phyloP scores from a whole-genome alignment of 2,329 filamentous ascomycete species.

The Cladophialophora exuberans region DNA sequence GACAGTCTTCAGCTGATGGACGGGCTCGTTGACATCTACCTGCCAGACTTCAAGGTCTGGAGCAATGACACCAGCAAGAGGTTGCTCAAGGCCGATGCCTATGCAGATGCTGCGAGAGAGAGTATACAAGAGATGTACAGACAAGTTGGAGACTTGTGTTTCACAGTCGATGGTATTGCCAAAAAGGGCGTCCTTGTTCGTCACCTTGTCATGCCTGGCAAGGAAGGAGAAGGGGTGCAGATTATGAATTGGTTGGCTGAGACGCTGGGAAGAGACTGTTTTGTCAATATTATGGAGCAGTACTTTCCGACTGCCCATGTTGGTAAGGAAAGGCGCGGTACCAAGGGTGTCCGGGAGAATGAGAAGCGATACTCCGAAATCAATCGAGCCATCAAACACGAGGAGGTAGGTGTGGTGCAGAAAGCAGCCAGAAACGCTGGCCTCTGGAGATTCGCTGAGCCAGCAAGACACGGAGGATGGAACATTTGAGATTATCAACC shows the following conservation, averaged over 20 bases:
- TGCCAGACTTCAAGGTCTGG: conserved; percentile 91
- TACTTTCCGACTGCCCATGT: conserved; percentile 81
- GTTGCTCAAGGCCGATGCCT: conserved; percentile 77
- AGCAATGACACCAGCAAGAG: conserved; percentile 66
- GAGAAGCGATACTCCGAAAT: conserved; percentile 74
- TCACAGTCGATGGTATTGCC: conserved; percentile 78
- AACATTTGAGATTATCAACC: conserved; percentile 41
- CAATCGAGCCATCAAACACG: conserved; percentile 68
- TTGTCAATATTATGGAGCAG: conserved; percentile 88
- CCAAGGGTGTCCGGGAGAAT: conserved; percentile 46
- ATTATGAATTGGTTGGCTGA: conserved; percentile 78
- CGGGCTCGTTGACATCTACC: conserved; percentile 80
- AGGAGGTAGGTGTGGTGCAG: conserved; percentile 69
- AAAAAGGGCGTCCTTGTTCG: conserved; percentile 75
- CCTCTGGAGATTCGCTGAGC: conserved; percentile 78
- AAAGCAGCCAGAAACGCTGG: conserved; percentile 71
- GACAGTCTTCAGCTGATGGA: conserved; percentile 73
- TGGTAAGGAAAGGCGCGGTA: conserved; percentile 63
- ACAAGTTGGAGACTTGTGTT: conserved; percentile 82
- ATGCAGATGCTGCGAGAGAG: conserved; percentile 71
- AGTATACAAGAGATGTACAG: conserved; percentile 78
- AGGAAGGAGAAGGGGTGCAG: conserved; percentile 70
- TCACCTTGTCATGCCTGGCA: conserved; percentile 84
- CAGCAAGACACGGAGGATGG: conserved; percentile 60
- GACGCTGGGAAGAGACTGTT: conserved; percentile 73